A percentile compares a stretch with the other conserved stretches of the same genome.
phyloP scores from a whole-genome alignment of 2,329 filamentous ascomycete species.

The Cercospora berteroae region DNA sequence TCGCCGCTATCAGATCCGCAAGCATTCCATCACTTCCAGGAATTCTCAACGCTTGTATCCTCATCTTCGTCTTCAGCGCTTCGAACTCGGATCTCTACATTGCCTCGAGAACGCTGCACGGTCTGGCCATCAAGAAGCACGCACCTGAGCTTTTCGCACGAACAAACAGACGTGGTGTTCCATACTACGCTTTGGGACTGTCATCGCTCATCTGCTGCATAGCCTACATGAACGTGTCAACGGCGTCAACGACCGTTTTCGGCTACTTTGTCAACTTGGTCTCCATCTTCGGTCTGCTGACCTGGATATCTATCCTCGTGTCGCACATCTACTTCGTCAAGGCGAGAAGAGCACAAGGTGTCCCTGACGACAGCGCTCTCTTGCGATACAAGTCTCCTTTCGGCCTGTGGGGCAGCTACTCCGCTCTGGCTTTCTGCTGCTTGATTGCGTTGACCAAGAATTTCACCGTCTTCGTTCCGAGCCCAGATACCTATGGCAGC shows the following conservation, averaged over 20 bases:
- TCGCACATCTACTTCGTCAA: slow-evolving; percentile 51
- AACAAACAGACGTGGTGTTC: slow-evolving; percentile 70
- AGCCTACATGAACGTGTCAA: slow-evolving; percentile 47
- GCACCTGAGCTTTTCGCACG: slow-evolving; percentile 69
- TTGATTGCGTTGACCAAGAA: slow-evolving; percentile 80
- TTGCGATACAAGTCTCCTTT: slow-evolving; percentile 64
- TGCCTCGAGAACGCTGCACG: slow-evolving; percentile 58
- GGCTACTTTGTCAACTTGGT: slow-evolving; percentile 50
- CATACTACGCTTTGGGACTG: slow-evolving; percentile 62
- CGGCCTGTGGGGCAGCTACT: slow-evolving; percentile 66
- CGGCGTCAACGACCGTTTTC: slow-evolving; percentile 45
- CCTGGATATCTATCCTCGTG: slow-evolving; percentile 52
- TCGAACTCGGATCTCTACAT: slow-evolving; percentile 77
- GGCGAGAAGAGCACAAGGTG: slow-evolving; percentile 47
- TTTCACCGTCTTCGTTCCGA: slow-evolving; percentile 66
- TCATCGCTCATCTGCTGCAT: slow-evolving; percentile 64
- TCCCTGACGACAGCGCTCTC: slow-evolving; percentile 40
- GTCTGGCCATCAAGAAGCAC: slow-evolving; percentile 68
- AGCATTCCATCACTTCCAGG: slow-evolving; percentile 62
- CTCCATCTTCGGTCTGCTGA: slow-evolving; percentile 43
- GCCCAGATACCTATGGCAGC: slow-evolving; percentile 45
- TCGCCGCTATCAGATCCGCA: slow-evolving; percentile 67
- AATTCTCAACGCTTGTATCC: slow-evolving; percentile 71
- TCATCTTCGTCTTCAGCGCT: slow-evolving; percentile 73
- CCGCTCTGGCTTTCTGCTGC: slow-evolving; percentile 66